Conservation (phyloP, 192 early-diverging fungal species). For the Backusella westeae region DNA sequence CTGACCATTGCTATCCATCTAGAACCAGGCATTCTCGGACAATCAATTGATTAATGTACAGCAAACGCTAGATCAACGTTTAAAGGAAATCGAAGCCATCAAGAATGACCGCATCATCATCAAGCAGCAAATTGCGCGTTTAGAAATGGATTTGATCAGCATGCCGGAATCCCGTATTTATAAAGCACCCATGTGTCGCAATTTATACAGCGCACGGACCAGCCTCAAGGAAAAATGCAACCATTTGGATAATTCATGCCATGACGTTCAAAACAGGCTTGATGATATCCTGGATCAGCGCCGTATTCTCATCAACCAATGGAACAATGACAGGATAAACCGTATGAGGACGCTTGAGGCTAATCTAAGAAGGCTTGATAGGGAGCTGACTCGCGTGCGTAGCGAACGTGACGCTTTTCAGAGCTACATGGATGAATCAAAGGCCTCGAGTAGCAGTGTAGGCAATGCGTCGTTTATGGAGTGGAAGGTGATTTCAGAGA, state of each 20-base stretch:
- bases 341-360: neutral
- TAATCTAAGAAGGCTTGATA: slow-evolving; percentile 16
- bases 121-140: slow-evolving; percentile 27
- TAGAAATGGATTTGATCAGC: slow-evolving; percentile 23
- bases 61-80: slow-evolving; percentile 15
- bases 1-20: neutral
- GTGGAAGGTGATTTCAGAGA: slow-evolving; percentile 14
- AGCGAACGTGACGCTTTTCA: slow-evolving; percentile 31
- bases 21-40: neutral
- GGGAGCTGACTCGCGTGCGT: slow-evolving; percentile 21
- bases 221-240: slow-evolving; percentile 16
- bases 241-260: neutral
- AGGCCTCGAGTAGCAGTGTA: slow-evolving; percentile 14
- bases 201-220: slow-evolving; percentile 8
- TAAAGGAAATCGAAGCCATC: slow-evolving; percentile 26
- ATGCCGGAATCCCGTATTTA: slow-evolving; percentile 18
- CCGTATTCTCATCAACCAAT: slow-evolving; percentile 8
- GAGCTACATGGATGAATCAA: slow-evolving; percentile 18
- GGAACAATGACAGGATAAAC: neutral
- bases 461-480: slow-evolving; percentile 13
- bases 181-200: slow-evolving; percentile 16
- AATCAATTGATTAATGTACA: slow-evolving; percentile 24
- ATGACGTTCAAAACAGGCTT: slow-evolving; percentile 12
- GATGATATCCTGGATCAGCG: slow-evolving; percentile 10
- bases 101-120: slow-evolving; percentile 23